phyloP scores from a whole-genome alignment of 2,329 filamentous ascomycete genomes.

The Fusarium mangiferae region DNA sequence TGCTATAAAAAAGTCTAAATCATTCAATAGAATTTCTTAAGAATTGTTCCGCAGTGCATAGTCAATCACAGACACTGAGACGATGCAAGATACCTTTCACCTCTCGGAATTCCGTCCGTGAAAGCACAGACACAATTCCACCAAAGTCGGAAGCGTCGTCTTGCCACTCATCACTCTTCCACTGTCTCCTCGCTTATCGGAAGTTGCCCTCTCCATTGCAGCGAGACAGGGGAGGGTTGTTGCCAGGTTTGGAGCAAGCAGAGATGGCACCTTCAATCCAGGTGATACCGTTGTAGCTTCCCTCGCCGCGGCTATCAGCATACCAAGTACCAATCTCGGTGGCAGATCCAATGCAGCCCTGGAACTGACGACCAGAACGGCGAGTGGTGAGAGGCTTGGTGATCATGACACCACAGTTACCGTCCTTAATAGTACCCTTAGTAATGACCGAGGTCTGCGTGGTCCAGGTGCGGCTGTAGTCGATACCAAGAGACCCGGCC shows the following conservation, averaged over 20 bases:
- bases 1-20: no score
- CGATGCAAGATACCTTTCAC: background rate
- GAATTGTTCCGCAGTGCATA: no score
- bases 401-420: background rate
- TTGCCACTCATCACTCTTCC: fast-evolving
- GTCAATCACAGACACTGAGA: background rate
- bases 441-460: background rate
- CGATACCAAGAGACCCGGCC: background rate
- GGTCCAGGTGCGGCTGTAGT: background rate
- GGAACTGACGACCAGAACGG: background rate
- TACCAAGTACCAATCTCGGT: background rate
- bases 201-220: background rate
- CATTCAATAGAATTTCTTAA: no score
- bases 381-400: background rate
- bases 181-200: no score
- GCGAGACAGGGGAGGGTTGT: background rate
- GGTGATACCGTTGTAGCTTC: background rate
- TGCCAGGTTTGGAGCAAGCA: background rate
- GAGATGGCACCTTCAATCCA: background rate
- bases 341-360: background rate
- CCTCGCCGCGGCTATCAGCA: background rate
- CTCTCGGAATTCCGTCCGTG: fast-evolving
- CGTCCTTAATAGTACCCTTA: background rate
- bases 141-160: background rate
- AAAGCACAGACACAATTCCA: background rate